phyloP scores from a whole-genome alignment of 768 basidiomycete genomes.

The Tricholoma sp. region DNA sequence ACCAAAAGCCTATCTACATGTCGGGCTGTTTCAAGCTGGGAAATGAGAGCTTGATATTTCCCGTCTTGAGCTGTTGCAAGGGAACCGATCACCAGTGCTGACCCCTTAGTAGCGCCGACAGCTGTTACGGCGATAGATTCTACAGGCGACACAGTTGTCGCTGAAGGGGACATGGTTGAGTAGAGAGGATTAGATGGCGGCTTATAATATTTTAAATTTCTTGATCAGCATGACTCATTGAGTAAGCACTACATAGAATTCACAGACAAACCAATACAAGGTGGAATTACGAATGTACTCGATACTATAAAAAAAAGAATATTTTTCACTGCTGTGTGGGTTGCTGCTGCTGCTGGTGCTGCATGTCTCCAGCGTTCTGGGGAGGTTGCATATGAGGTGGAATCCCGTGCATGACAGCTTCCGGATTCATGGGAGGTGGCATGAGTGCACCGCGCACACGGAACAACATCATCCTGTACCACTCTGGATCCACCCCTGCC shows the following conservation, averaged over 20 bases:
- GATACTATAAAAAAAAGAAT: background rate
- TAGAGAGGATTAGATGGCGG: background rate
- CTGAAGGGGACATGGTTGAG: conserved; percentile 56
- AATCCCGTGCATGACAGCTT: conserved; percentile 41
- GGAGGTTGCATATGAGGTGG: conserved; percentile 37
- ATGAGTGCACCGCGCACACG: conserved; percentile 72
- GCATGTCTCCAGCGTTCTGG: conserved; percentile 33
- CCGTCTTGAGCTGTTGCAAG: conserved; percentile 75
- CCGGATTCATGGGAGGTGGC: conserved; percentile 49
- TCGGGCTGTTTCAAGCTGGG: conserved; percentile 48
- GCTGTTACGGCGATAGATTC: conserved; percentile 15
- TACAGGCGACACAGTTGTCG: conserved; percentile 33
- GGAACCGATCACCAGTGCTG: conserved; percentile 73
- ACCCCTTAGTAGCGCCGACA: conserved; percentile 32
- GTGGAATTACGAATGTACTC: background rate
- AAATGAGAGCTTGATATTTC: conserved; percentile 66
- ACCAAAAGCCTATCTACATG: conserved; percentile 75
- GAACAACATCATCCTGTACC: conserved; percentile 83
- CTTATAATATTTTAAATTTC: background rate
- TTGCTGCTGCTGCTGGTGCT: conserved; percentile 28
- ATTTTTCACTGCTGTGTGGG: conserved; percentile 20
- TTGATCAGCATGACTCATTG: background rate
- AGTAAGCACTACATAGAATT: background rate
- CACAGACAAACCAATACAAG: background rate
- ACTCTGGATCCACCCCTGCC: conserved; percentile 73